phyloP scores from a whole-genome alignment of 2,329 filamentous ascomycete species.

The Metarhizium rileyi region DNA sequence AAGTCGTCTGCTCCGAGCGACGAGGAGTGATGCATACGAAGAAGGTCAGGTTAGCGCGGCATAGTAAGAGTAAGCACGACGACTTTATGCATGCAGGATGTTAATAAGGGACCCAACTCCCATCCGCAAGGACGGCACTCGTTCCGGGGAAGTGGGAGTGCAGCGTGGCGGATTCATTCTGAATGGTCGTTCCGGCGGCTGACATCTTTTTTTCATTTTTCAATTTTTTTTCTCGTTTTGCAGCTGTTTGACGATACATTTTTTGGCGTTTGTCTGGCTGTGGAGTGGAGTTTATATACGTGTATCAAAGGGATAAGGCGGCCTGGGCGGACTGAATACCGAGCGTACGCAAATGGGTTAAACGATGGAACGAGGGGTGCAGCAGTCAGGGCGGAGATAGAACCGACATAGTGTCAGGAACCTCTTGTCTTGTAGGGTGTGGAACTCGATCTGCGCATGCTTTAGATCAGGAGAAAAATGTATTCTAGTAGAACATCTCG shows the following conservation, averaged over 20 bases:
- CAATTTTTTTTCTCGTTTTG: not conserved
- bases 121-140: not conserved
- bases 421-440: not conserved
- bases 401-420: not conserved
- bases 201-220: constrained; percentile 3
- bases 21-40: constrained; percentile 32
- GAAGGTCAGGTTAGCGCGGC: not conserved
- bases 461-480: constrained; percentile 26
- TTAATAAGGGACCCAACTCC: not conserved
- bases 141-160: not conserved
- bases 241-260: constrained; percentile 13
- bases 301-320: constrained; percentile 13
- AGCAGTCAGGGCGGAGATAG: constrained; percentile 1
- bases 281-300: constrained; percentile 11
- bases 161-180: not conserved
- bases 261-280: constrained; percentile 15
- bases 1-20: constrained; percentile 39
- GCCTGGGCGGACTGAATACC: constrained; percentile 16
- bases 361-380: constrained; percentile 4
- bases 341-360: constrained; percentile 10
- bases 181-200: not conserved
- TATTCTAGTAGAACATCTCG: constrained; percentile 32
- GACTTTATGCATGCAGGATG: not conserved
- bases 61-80: not conserved
- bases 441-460: constrained; percentile 10